Base-by-base conservation (phyloP, 306 rosid genomes). In the Boehmeria nivea region DNA sequence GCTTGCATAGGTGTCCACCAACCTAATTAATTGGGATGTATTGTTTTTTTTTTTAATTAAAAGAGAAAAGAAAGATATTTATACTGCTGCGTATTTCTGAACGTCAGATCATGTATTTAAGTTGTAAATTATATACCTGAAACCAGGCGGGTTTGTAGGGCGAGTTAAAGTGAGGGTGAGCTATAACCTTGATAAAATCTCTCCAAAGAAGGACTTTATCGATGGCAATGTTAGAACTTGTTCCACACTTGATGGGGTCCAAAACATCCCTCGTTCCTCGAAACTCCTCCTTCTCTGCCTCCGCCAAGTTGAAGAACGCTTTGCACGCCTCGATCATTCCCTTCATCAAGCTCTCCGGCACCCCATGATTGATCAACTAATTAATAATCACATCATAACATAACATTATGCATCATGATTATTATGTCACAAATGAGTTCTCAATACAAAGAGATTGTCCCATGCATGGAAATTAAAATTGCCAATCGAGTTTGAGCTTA, bases 331-430 rank as follows among this genome's bases (percentile, higher is more conserved):
- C 63, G 57, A 81, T 40, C 40, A 73, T 52, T 8, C 55, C 71
- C 33, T 68, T 68, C 69, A 70, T 71, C 39, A 84, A 61, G 1
- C 17, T 60, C 75, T 75, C 71, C 0, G 81, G 44, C 26, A 84
- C 61, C n/a, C 84, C 87, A 65, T 80, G 87, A 22, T 80, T 80
- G 33, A 42, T 75, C 21, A 84, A 51, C 93, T 84, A 10, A n/a
- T n/a, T n/a, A n/a, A n/a, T n/a, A n/a, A n/a, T n/a, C n/a, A n/a
- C n/a, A n/a, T n/a, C n/a, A n/a, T n/a, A n/a, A n/a, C n/a, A n/a
- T n/a, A n/a, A n/a, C n/a, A n/a, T n/a, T n/a, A n/a, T n/a, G n/a
- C n/a, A n/a, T n/a, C n/a, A n/a, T n/a, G n/a, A n/a, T n/a, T n/a
- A n/a, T n/a, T n/a, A n/a, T n/a, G n/a, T n/a, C n/a, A n/a, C n/a